Evolutionary conservation across 768 basidiomycete species (phyloP), one percentile per base, ranked within the genome.

Genomic region (Mrakia gelida): DNA sequence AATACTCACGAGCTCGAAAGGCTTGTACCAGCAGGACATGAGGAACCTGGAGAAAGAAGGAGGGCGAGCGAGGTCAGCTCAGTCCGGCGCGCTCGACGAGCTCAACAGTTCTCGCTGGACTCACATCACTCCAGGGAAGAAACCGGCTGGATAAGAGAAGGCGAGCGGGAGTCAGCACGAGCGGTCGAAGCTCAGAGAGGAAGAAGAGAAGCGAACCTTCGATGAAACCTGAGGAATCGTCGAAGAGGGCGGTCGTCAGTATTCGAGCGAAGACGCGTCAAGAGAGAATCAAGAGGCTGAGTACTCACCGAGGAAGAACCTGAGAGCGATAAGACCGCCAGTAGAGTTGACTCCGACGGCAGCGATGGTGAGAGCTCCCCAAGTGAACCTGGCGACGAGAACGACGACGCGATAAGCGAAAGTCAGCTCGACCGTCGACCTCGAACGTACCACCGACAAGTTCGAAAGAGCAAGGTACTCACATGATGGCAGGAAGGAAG

Each of bases 1-100:
- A 62, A 62, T 18, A 61, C 83, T 84, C 18, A 82, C 81, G 16
- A 84, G 76, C 75, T 84, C 84, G 45, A 75, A 77, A 4, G 84
- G 83, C 80, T 83, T 70, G 52, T 10, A 65, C 59, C 28, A 52
- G 62, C 82, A 82, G 80, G 83, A 75, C 81, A 82, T 23, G 81
- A 82, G 62, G 83, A 65, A n/a, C 59, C 59, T 59, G 23, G 2
- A 59, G 8, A 38, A 21, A 9, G 30, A 18, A 82, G 76, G 81
- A 83, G 81, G 81, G 80, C 71, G 79, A 18, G 49, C 23, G 7
- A 45, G 16, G 6, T 28, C 32, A 15, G 28, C 34, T 38, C 32
- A 70, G 15, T 38, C 28, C 52, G 11, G 6, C 43, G n/a, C n/a
- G n/a, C 11, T 41, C 30, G 38, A 32, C 9, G 41, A 0, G 67